Conservation (phyloP, 2,329 filamentous ascomycete species). For the Fusarium sp. region DNA sequence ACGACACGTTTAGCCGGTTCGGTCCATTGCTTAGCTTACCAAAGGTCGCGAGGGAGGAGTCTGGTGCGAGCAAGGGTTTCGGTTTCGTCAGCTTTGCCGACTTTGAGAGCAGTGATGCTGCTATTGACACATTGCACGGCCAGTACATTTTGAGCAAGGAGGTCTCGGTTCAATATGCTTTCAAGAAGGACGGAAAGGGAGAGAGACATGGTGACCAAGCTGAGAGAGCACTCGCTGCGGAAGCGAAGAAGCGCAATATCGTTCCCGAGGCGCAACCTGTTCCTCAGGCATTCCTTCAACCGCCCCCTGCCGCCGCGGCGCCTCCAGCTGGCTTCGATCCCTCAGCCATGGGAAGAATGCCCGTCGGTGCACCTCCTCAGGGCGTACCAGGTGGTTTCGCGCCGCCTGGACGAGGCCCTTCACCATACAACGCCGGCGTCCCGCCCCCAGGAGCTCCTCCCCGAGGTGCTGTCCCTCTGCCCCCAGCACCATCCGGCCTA, state of each 20-base stretch:
- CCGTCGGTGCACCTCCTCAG: slow-evolving; percentile 48
- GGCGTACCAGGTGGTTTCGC: slow-evolving; percentile 55
- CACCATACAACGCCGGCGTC: slow-evolving; percentile 49
- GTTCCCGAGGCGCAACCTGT: slow-evolving; percentile 81
- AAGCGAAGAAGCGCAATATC: slow-evolving; percentile 95
- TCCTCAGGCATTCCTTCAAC: slow-evolving; percentile 75
- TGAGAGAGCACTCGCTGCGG: slow-evolving; percentile 88
- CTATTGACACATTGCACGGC: slow-evolving; percentile 91
- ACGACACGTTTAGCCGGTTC: slow-evolving; percentile 93
- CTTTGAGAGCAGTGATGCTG: slow-evolving; percentile 93
- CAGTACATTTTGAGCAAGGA: slow-evolving; percentile 98
- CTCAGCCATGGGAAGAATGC: slow-evolving; percentile 47
- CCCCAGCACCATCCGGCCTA: slow-evolving; percentile 62
- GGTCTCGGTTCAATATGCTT: slow-evolving; percentile 95
- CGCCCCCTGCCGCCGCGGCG: slow-evolving; percentile 42
- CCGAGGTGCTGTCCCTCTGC: slow-evolving; percentile 54
- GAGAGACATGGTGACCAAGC: slow-evolving; percentile 95
- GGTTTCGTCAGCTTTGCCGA: slow-evolving; percentile 93
- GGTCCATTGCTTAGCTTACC: slow-evolving; percentile 85
- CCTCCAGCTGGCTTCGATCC: slow-evolving; percentile 52
- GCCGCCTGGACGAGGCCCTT: slow-evolving; percentile 50
- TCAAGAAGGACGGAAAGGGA: slow-evolving; percentile 99
- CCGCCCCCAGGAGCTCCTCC: slow-evolving; percentile 45
- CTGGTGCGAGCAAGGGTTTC: slow-evolving; percentile 91
- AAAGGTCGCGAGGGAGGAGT: slow-evolving; percentile 92